Evolutionary conservation across 257 asterid genomes (phyloP).

Genomic region (Fraxinus quadrangulata): DNA sequence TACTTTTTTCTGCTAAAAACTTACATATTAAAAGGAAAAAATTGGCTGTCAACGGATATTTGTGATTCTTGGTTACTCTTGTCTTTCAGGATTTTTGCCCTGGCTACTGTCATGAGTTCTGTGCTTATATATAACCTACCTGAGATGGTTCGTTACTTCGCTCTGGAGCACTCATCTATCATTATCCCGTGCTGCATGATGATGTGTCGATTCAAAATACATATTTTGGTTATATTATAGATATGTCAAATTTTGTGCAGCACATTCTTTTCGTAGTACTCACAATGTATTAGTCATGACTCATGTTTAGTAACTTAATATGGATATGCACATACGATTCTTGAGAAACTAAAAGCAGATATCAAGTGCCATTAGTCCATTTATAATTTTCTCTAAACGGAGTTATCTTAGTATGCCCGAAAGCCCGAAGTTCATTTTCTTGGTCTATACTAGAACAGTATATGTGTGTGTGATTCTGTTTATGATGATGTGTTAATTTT

Average conservation of each 20-base stretch:
- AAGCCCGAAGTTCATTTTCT: background rate
- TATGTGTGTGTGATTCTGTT: background rate
- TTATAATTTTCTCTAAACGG: background rate
- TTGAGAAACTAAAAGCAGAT: background rate
- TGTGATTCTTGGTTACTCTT: conserved; percentile 18
- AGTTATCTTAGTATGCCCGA: background rate
- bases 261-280: background rate
- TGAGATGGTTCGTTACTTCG: conserved; percentile 75
- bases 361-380: background rate
- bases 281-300: background rate
- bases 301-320: no score
- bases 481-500: conserved; percentile 10
- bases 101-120: conserved; percentile 94
- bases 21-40: background rate
- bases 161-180: conserved; percentile 28
- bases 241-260: background rate
- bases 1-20: background rate
- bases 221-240: no score
- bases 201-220: background rate
- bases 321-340: background rate
- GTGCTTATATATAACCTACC: conserved; percentile 94
- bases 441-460: background rate
- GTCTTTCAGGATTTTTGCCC: conserved; percentile 76
- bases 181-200: background rate
- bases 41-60: conserved; percentile 13